A percentile compares a stretch with the other conserved stretches of the same genome.
Evolutionary conservation across 202 grass and related monocot species (phyloP).

Genomic region (Setaria viridis): DNA sequence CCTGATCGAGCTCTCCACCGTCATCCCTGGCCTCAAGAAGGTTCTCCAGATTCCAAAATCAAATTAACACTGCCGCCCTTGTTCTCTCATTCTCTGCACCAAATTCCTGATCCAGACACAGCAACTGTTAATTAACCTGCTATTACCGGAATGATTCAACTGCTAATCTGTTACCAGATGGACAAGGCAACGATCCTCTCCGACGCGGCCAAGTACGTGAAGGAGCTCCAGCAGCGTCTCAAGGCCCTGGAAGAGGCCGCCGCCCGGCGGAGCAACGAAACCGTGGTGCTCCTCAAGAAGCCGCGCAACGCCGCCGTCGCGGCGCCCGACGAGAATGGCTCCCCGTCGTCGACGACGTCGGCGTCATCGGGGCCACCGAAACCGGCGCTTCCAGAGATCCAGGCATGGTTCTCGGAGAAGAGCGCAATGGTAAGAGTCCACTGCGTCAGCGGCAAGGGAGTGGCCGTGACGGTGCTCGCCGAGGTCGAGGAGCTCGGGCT

Average conservation of each 20-base stretch:
- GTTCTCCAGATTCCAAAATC: slow-evolving; percentile 13
- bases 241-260: slow-evolving; percentile 42
- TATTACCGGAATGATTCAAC: neutral
- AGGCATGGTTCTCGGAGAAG: slow-evolving; percentile 53
- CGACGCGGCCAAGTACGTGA: slow-evolving; percentile 70
- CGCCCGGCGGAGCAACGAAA: slow-evolving; percentile 51
- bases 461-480: slow-evolving; percentile 43
- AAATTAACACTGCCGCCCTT: neutral
- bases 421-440: slow-evolving; percentile 48
- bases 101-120: neutral
- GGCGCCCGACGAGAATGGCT: slow-evolving; percentile 13
- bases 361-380: neutral
- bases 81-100: neutral
- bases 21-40: slow-evolving; percentile 82
- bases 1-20: slow-evolving; percentile 74
- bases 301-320: neutral
- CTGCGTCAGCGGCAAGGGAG: slow-evolving; percentile 39
- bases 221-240: slow-evolving; percentile 66
- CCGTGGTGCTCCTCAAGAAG: slow-evolving; percentile 55
- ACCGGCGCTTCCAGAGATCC: slow-evolving; percentile 50
- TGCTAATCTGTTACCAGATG: slow-evolving; percentile 43
- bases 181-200: slow-evolving; percentile 83
- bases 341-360: neutral
- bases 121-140: neutral
- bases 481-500: slow-evolving; percentile 61